Conservation (phyloP, 257 asterid species). For the Nicotiana paniculata region DNA sequence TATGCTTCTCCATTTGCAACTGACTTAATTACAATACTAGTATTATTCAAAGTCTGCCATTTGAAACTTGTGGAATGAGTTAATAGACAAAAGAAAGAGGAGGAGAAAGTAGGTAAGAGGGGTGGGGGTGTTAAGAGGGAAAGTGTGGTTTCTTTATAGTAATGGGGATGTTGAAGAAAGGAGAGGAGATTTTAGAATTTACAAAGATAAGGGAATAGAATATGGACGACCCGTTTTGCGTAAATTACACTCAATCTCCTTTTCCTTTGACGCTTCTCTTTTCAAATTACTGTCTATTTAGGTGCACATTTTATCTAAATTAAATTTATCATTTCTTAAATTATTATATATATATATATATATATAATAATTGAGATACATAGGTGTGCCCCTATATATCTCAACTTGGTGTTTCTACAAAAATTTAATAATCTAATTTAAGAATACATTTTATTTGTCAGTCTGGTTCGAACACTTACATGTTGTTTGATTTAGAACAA, state of each 20-base stretch:
- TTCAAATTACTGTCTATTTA: no score
- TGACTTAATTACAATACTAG: no score
- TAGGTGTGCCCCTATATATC: no score
- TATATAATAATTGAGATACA: no score
- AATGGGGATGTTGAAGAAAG: background rate
- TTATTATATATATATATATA: no score
- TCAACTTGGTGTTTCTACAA: background rate
- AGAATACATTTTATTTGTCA: no score
- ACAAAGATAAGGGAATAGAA: slow-evolving; percentile 21
- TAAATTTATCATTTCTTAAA: no score
- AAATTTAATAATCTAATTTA: background rate
- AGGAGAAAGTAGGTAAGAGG: background rate
- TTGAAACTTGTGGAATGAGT: background rate
- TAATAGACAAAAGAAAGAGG: background rate
- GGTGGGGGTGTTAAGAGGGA: background rate
- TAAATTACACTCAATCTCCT: slow-evolving; percentile 59
- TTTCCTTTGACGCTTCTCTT: background rate
- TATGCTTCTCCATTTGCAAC: slow-evolving; percentile 31
- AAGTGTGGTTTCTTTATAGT: slow-evolving; percentile 7
- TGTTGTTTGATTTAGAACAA: no score
- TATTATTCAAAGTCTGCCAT: background rate
- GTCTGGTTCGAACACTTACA: no score
- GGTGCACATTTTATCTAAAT: no score
- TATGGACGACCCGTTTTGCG: slow-evolving; percentile 43
- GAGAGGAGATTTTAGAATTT: slow-evolving; percentile 6